These are phyloP conservation scores for Pseudocercospora fuligena DNA, from an alignment of 2,329 filamentous ascomycete genomes.

Conservation along the genomic window DNA sequence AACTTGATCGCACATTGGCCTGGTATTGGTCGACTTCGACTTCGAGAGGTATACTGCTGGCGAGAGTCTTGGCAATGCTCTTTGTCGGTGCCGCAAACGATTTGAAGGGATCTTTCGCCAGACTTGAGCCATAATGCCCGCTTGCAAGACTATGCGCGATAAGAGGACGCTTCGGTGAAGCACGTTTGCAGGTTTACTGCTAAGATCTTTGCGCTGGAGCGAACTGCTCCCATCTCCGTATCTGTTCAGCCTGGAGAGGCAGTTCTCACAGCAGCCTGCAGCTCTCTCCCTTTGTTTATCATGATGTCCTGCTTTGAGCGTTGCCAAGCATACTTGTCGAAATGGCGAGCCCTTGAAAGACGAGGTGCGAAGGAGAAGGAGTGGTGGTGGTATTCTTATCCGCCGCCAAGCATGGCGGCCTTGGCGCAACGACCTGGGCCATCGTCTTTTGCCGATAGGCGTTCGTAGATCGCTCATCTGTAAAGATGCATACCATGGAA, in stretches of 20 bases:
- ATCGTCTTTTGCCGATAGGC: neutral
- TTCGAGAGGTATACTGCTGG: neutral
- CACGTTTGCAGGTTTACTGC: neutral
- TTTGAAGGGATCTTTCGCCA: neutral
- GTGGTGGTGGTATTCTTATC: neutral
- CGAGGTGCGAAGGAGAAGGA: neutral
- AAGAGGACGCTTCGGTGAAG: neutral
- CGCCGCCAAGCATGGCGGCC: neutral
- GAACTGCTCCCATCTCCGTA: too few relatives aligned
- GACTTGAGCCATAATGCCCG: neutral
- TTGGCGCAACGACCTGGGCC: neutral
- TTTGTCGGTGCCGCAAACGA: neutral
- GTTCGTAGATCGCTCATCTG: neutral
- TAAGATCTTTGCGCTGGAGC: neutral
- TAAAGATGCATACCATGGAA: neutral
- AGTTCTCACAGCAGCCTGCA: too few relatives aligned
- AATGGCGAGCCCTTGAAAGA: neutral
- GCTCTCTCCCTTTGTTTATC: neutral
- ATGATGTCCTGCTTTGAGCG: neutral
- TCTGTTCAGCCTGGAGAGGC: neutral
- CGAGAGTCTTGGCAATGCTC: neutral
- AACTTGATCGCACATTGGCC: neutral
- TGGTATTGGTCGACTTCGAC: neutral
- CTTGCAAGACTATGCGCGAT: neutral
- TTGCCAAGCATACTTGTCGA: neutral